Base-by-base conservation (phyloP, 2,329 filamentous ascomycete genomes). In the Paracoccidioides lutzii region DNA sequence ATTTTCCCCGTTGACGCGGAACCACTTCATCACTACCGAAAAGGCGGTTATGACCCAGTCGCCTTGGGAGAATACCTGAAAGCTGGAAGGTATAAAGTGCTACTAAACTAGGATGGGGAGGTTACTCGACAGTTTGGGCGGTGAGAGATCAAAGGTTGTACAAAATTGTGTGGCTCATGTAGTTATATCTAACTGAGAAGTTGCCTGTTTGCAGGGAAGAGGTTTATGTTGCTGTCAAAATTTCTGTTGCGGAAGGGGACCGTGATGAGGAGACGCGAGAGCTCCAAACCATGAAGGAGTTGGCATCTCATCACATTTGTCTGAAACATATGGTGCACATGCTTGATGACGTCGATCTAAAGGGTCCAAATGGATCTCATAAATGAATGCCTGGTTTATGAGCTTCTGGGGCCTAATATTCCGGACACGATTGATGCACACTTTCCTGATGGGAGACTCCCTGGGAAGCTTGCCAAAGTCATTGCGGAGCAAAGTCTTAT, bases 361-460 rank as follows among this genome's bases (percentile, higher is more conserved):
- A 60, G 1, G 73, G 75, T 8, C 73, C 73, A 5, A 78, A 78
- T 62, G 73, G 75, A 9, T 64, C 37, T 2, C 75, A 78, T 58
- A 59, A 46, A 46, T 58, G 59, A 46, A 46, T 78, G 74, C 59
- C 61, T 77, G 0, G 69, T 77, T 5, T 67, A 71, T 48, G 68
- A 75, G 44, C 61, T 72, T n/a, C 54, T 75, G 33, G 72, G 71
- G 1, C 67, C 72, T 6, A 75, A 63, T 60, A 64, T 75, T 15
- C 66, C 70, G 9, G 63, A 68, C 49, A 60, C 68, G 57, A 66
- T 73, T 54, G 66, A 72, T 50, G 58, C 61, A 8, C 66, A 64
- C 15, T 70, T 69, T 56, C 28, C 60, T 59, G 60, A 64, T 58
- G 57, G 63, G 63, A 65, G 73, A 64, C 62, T 75, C 53, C 72